Base-by-base conservation (phyloP, 441 rosid genomes). In the Macaranga tanarius region DNA sequence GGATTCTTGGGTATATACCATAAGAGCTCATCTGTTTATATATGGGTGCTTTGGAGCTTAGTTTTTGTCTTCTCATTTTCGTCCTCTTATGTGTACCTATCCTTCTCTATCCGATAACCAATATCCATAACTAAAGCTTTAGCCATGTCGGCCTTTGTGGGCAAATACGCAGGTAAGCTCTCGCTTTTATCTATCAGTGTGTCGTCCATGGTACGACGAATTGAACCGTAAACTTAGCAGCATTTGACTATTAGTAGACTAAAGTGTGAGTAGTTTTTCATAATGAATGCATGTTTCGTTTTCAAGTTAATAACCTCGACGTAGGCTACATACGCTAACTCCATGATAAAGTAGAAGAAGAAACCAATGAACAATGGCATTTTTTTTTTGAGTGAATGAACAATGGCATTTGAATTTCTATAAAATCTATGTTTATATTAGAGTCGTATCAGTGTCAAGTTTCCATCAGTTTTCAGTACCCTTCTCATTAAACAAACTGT, bases 141-240 rank as follows among this genome's bases (percentile, higher is more conserved):
- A 69, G 79, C 84, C 81, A 93, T 88, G 98, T 88, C 96, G 76
- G 98, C 95, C 79, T 92, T 88, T 80, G 87, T 88, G 28, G 95
- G 98, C 76, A 88, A 89, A 79, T 88, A 91, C 75, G 88, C 92
- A 84, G 98, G 95, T 93, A 80, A 50, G 61, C 68, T 38, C 31
- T 40, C 55, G 52, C 42, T 66, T 34, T 34, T 34, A 34, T 34
- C 38, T 34, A 34, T 34, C 38, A 4, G 6, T 34, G 6, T 3
- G 2, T 34, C 38, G 38, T 25, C 7, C 12, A 2, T 16, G 6
- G 55, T 51, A 51, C 55, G 55, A 51, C 6, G 55, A 51, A 17
- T 13, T 51, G 55, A 51, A 51, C 55, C 55, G 16, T 51, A n/a
- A 7, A 9, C 9, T 5, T n/a, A 52, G 57, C 20, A n/a, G 23